These are phyloP conservation scores for Aspergillus unguis DNA, from an alignment of 2,329 filamentous ascomycete species.

Conservation along the genomic window DNA sequence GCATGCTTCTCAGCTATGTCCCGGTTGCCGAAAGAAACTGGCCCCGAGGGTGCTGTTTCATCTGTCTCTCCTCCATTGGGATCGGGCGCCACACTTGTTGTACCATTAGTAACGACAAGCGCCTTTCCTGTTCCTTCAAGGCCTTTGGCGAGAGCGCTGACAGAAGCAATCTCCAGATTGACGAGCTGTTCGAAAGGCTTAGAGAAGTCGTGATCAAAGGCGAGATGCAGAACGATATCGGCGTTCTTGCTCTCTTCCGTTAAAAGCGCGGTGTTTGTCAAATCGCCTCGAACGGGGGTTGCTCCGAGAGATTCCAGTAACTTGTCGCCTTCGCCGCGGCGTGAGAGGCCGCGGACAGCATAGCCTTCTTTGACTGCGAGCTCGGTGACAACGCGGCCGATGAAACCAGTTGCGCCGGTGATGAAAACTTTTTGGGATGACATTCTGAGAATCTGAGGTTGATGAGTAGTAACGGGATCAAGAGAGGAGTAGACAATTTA, in stretches of 20 bases:
- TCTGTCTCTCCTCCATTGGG: conserved; percentile 30
- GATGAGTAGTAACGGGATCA: not conserved
- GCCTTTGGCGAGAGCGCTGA: conserved; percentile 35
- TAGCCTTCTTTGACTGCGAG: conserved; percentile 41
- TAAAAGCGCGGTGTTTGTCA: conserved; percentile 37
- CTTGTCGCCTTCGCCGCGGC: conserved; percentile 30
- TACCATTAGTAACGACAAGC: conserved; percentile 40
- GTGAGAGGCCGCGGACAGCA: conserved; percentile 42
- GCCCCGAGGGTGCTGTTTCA: conserved; percentile 12
- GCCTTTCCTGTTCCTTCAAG: conserved; percentile 34
- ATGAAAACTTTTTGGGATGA: conserved; percentile 32
- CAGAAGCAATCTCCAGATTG: conserved; percentile 33
- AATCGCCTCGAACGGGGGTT: conserved; percentile 31
- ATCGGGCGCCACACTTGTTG: conserved; percentile 27
- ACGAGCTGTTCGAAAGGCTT: conserved; percentile 27
- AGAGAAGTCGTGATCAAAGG: conserved; percentile 43
- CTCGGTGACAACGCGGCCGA: conserved; percentile 40
- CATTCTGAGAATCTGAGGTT: not conserved
- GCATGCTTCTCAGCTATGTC: conserved; percentile 22
- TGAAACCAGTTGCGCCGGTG: conserved; percentile 46
- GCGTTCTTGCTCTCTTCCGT: conserved; percentile 27
- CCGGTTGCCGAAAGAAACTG: conserved; percentile 23
- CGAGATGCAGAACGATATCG: conserved; percentile 44
- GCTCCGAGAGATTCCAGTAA: conserved; percentile 33
- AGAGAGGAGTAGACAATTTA: not conserved